Base-by-base conservation (phyloP, 176 grass and related monocot genomes). In the Saccharum officinarum region DNA sequence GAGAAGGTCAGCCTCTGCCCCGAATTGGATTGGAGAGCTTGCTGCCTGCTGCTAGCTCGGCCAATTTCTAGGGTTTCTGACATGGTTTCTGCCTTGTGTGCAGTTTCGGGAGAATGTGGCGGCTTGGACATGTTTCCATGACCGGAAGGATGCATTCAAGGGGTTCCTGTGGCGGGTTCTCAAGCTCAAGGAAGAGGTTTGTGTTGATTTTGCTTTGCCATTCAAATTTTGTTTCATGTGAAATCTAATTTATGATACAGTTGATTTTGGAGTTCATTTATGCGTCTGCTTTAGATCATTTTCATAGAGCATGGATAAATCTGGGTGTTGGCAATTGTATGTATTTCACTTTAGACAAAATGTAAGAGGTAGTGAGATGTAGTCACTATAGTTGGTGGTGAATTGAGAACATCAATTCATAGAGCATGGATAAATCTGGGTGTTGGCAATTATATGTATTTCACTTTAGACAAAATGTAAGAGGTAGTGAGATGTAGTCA, bases 81-180 rank as follows among this genome's bases (percentile, higher is more conserved):
- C 63, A 28, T 77, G 70, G 6, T 80, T 79, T 79, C 39, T 46
- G 57, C 28, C 89, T 33, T 71, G 4, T 83, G 33, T 84, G 78
- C 77, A 95, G 92, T 96, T 99, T 70, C 78, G 97, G 34, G 97
- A 99, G 92, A 99, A 99, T 86, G 97, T 99, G 20, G 81, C 88
- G 9, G 94, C 92, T 28, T 99, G 97, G 94, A 85, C 86, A 60
- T 96, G 88, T 52, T 99, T 99, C 73, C 91, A 96, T 84, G 86
- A 92, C 39, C 71, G 84, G 22, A 96, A 99, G 86, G 92, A 99
- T 8, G 88, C 75, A 0, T 94, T 99, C 77, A 94, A 84, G 66
- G 97, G 90, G 7, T 99, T 99, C 71, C 34, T 99, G 40, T 89
- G 88, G 79, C 76, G 86, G 65, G 97, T 99, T 82, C 93, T 99